Base-by-base conservation (phyloP, 306 rosid genomes). In the Lablab purpureus region DNA sequence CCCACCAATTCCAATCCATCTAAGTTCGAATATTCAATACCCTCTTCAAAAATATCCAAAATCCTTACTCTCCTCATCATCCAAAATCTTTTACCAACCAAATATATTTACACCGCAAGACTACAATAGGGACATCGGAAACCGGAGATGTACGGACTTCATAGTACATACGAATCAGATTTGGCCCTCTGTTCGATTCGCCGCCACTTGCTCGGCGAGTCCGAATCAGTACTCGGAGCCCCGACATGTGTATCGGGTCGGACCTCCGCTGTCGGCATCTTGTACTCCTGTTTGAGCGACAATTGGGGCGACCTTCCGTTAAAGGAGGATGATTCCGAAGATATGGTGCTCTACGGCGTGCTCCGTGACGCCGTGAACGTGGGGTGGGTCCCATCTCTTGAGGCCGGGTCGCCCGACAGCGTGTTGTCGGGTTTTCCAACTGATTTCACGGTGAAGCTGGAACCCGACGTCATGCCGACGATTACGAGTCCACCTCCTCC, bases 251-350 rank as follows among this genome's bases (percentile, higher is more conserved):
- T 13, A 22, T 77, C 86, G 14, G 91, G 78, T 10, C 89, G 91
- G 89, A 89, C 84, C 85, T 88, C 92, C 89, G 88, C 89, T 76
- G 88, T 88, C 81, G 82, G 92, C 30, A 87, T 92, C 82, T 74
- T 94, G 62, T 75, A 87, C 74, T 86, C 97, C 14, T 94, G 97
- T 45, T 68, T 94, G 73, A 84, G 87, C 0, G 91, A 92, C 2
- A 84, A 80, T 18, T 95, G 99, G 99, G 99, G 99, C 0, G 91
- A 87, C 4, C 68, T 95, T 50, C 99, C 99, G 0, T 84, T 95
- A 10, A 92, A 90, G 21, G 94, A 84, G n/a, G 86, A 95, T 66
- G 99, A 95, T 56, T 86, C 97, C 7, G 99, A 95, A 62, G 99
- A 95, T 74, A 95, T 95, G 99, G 70, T 95, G 2, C 81, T 95